Percentiles rank a stretch among this genome's conserved stretches.
Conservation (phyloP, 768 basidiomycete species). For the Auriscalpium orientale region DNA sequence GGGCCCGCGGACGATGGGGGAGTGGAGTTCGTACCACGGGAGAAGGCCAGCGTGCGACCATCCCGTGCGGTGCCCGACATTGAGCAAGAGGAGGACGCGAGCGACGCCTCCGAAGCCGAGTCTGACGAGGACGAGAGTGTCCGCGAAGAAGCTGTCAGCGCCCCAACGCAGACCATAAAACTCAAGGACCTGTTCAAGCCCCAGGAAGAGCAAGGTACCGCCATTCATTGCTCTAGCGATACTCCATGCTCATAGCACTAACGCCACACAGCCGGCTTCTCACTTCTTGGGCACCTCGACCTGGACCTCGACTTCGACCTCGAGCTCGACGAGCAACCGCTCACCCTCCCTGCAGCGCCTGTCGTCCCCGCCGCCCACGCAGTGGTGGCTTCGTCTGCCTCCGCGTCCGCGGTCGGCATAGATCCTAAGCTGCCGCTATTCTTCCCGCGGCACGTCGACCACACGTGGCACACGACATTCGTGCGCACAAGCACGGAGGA, state of each 20-base stretch:
- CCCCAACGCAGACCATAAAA: conserved; percentile 21
- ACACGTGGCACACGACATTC: conserved; percentile 37
- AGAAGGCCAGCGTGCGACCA: neutral
- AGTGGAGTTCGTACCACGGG: conserved; percentile 7
- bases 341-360: conserved; percentile 21
- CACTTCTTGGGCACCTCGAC: conserved; percentile 67
- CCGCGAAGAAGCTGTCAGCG: neutral
- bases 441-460: conserved; percentile 4
- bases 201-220: conserved; percentile 57
- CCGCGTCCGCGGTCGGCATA: neutral
- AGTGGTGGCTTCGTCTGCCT: neutral
- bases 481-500: conserved; percentile 44
- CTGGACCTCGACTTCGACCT: conserved; percentile 66
- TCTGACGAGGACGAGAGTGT: too few relatives aligned
- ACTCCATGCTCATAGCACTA: neutral
- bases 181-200: conserved; percentile 75
- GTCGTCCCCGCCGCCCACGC: neutral
- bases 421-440: conserved; percentile 10
- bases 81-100: neutral
- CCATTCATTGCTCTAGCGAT: conserved; percentile 9
- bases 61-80: neutral
- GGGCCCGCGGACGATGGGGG: conserved; percentile 22
- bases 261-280: conserved; percentile 50
- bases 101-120: too few relatives aligned
- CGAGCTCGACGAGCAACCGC: conserved; percentile 52